Conservation (phyloP, 768 basidiomycete species). For the Tulasnella sp. region DNA sequence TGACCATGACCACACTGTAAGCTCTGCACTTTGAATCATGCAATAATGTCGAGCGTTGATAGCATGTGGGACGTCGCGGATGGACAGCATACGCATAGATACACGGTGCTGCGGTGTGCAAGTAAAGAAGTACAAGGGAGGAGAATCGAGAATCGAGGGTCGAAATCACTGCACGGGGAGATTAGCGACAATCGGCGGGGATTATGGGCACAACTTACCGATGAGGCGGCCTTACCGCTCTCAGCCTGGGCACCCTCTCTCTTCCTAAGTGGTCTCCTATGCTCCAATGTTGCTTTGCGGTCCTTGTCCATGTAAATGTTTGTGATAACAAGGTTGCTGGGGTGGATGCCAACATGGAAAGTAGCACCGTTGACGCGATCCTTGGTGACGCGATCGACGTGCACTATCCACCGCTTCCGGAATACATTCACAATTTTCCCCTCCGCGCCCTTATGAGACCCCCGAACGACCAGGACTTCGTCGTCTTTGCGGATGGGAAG, state of each 20-base stretch:
- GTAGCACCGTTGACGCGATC: conserved; percentile 97
- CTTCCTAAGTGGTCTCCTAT: neutral
- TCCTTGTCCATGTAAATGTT: conserved; percentile 90
- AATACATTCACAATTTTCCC: conserved; percentile 95
- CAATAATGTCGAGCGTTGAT: too few species aligned
- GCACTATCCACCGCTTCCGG: conserved; percentile 98
- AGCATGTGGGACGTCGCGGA: too few species aligned
- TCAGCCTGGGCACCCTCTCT: neutral
- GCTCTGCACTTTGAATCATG: too few species aligned
- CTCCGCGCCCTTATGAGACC: conserved; percentile 98
- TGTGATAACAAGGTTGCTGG: conserved; percentile 91
- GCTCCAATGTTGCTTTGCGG: conserved; percentile 35
- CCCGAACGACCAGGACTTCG: conserved; percentile 91
- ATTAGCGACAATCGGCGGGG: too few species aligned
- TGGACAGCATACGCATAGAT: too few species aligned
- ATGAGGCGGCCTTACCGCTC: too few species aligned
- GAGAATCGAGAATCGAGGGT: too few species aligned
- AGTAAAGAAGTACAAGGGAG: too few species aligned
- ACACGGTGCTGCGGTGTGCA: too few species aligned
- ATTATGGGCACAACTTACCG: too few species aligned
- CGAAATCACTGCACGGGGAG: too few species aligned
- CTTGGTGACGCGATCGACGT: conserved; percentile 93
- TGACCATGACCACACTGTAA: too few species aligned
- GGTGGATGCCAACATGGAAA: conserved; percentile 88
- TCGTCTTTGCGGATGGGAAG: conserved; percentile 96